Base-by-base conservation (phyloP, 805 yeast species). In the Lipomyces sp. region DNA sequence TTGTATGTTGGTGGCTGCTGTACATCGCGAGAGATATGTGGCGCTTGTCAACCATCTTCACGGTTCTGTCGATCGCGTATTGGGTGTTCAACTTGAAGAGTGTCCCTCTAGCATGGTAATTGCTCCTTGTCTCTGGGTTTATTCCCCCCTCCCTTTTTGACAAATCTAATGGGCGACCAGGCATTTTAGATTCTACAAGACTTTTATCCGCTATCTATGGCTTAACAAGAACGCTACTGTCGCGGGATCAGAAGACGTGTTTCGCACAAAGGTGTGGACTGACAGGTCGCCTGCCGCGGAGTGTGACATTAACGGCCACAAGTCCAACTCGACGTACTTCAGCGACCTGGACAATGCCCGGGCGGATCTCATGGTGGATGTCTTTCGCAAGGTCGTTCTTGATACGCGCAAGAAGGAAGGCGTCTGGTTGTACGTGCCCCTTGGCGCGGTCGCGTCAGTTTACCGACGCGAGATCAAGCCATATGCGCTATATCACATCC, bases 291-390 rank as follows among this genome's bases (percentile, higher is more conserved):
- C 91, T 1, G 80, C 85, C 6, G 68, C 85, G 62, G 97, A 90
- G 64, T 81, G 87, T 63, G 97, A 90, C 67, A 78, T 86, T 71
- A 87, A 87, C 63, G 61, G 88, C 42, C 98, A 90, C 72, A 91
- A 90, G 70, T 80, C 84, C 49, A 91, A 91, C 66, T 81, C 91
- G 5, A 84, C 95, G 1, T 91, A 90, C 68, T 84, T 85, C 62
- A 70, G 74, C 18, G 97, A 90, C 59, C 71, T 87, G 64, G 97
- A 90, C 64, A 74, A 88, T 55, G 81, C 86, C 2, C 79, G 97
- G 64, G 74, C 85, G 6, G 79, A 81, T 49, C 67, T 83, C 47
- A 70, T 88, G 70, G 68, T 78, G 22, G 66, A 70, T 39, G 68
- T 80, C 4, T 78, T 90, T 60, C 82, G 79, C 61, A 76, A 75